These are phyloP conservation scores for Tricholoma terreum DNA, from an alignment of 768 basidiomycete species.

Conservation along the genomic window DNA sequence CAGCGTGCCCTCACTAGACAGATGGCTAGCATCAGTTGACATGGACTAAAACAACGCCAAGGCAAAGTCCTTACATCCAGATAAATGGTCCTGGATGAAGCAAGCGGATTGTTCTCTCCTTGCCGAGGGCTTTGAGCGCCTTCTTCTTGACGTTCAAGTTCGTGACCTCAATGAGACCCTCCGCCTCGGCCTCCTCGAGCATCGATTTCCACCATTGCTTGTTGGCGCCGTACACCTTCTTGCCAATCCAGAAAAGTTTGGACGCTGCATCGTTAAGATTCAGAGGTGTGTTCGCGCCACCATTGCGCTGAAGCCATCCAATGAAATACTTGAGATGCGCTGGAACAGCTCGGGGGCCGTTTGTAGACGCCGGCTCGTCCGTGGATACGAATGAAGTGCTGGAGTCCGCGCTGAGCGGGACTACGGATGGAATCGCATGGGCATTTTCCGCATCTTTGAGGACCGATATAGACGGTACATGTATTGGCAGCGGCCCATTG, in stretches of 20 bases:
- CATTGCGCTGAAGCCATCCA: neutral
- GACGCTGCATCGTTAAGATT: no score
- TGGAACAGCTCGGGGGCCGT: no score
- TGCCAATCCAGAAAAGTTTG: no score
- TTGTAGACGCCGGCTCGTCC: no score
- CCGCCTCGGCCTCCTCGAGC: no score
- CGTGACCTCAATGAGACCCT: no score
- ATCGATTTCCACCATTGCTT: no score
- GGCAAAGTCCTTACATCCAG: neutral
- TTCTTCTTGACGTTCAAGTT: neutral
- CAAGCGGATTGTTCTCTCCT: neutral
- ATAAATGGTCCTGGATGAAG: neutral
- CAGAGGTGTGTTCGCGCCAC: neutral
- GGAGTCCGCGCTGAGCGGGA: neutral
- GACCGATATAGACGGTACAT: no score
- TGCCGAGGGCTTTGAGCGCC: neutral
- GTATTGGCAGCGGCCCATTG: no score
- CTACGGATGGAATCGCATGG: no score
- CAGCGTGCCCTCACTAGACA: neutral
- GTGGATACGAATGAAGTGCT: neutral
- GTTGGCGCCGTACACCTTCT: no score
- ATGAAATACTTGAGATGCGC: neutral
- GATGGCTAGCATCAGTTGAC: neutral
- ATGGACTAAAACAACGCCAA: neutral
- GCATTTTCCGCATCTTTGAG: no score